These are phyloP conservation scores for Solanum peruvianum DNA, from an alignment of 257 asterid species.

Conservation along the genomic window DNA sequence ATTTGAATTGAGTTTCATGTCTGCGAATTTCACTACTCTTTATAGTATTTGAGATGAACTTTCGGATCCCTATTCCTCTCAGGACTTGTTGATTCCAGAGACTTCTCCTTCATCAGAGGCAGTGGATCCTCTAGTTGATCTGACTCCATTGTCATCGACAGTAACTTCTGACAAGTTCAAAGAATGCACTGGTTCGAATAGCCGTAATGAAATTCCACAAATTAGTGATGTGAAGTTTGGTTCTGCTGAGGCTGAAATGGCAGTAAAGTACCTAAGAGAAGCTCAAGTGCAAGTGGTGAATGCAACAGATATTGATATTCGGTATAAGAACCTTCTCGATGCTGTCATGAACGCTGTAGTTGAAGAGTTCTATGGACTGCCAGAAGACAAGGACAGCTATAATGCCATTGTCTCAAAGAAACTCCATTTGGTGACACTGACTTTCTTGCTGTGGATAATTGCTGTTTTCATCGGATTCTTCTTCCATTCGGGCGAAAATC, in stretches of 20 bases:
- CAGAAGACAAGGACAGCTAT: constrained; percentile 29
- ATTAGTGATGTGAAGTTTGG: not conserved
- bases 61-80: not conserved
- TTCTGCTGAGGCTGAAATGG: constrained; percentile 29
- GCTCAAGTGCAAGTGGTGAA: constrained; percentile 33
- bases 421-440: constrained; percentile 17
- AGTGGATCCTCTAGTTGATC: not conserved
- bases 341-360: constrained; percentile 21
- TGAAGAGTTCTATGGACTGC: constrained; percentile 18
- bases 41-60: not conserved
- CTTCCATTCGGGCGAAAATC: constrained; percentile 2
- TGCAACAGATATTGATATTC: constrained; percentile 23
- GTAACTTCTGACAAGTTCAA: not conserved
- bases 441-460: constrained; percentile 24
- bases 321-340: constrained; percentile 44
- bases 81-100: not conserved
- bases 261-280: constrained; percentile 33
- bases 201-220: not conserved
- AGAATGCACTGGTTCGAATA: not conserved
- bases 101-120: not conserved
- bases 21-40: not conserved
- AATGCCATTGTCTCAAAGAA: constrained; percentile 16
- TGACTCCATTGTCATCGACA: not conserved
- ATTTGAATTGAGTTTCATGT: not conserved
- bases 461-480: constrained; percentile 11